These are phyloP conservation scores for Sporothrix schenckii DNA, from an alignment of 2,329 filamentous ascomycete species.

Conservation along the genomic window DNA sequence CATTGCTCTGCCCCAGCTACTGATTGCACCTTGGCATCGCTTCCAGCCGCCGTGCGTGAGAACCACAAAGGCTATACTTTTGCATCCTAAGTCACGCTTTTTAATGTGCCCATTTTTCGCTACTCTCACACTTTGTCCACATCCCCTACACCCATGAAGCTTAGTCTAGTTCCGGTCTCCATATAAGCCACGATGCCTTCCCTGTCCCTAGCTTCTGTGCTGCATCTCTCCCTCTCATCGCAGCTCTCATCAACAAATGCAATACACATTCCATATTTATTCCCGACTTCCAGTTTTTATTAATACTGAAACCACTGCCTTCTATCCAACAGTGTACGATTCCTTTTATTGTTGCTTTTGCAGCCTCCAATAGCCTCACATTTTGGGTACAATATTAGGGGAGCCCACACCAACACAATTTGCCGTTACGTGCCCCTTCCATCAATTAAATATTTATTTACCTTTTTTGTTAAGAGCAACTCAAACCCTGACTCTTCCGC, in stretches of 20 bases:
- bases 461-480: neutral
- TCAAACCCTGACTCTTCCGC: neutral
- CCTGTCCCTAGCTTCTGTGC: slow-evolving; percentile 12
- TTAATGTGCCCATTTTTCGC: neutral
- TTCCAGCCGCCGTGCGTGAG: slow-evolving; percentile 1
- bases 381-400: neutral
- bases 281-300: neutral
- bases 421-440: neutral
- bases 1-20: neutral
- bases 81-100: neutral
- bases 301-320: too few relatives aligned
- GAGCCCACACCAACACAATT: neutral
- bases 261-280: neutral
- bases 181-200: slow-evolving; percentile 23
- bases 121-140: neutral
- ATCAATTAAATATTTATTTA: neutral
- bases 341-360: neutral
- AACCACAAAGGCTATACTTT: slow-evolving; percentile 15
- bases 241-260: neutral
- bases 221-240: neutral
- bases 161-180: neutral
- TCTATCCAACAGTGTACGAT: neutral
- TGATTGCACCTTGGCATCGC: neutral
- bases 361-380: neutral
- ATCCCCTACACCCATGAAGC: too few relatives aligned